phyloP scores from a whole-genome alignment of 305 asterid species.

The Fraxinus nigra region DNA sequence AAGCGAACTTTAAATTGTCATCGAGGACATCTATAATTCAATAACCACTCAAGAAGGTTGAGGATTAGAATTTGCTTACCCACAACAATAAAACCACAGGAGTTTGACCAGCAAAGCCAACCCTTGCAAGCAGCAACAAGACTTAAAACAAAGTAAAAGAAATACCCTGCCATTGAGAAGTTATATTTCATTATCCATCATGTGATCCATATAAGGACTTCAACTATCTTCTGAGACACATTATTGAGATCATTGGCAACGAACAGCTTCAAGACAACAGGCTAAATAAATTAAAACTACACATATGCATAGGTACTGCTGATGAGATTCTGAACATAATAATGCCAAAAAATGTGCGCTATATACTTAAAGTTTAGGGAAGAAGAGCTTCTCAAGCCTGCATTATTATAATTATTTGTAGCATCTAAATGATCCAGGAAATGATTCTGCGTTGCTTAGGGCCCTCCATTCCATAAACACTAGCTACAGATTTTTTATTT shows the following conservation, averaged over 20 bases:
- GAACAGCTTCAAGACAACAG: conserved; percentile 11
- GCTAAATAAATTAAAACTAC: neutral
- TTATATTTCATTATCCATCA: conserved; percentile 24
- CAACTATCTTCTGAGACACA: neutral
- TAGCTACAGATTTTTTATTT: neutral
- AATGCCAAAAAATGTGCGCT: neutral
- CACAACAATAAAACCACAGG: conserved; percentile 86
- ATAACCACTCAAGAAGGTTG: conserved; percentile 14
- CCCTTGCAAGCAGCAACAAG: conserved; percentile 90
- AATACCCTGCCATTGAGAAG: conserved; percentile 56
- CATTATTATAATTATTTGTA: neutral
- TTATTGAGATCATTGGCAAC: neutral
- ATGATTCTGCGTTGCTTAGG: neutral
- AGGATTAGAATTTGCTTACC: conserved; percentile 52
- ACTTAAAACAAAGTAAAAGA: conserved; percentile 69
- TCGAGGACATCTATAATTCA: conserved; percentile 3
- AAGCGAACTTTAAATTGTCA: conserved; percentile 17
- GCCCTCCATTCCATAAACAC: neutral
- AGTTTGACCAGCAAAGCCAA: conserved; percentile 85
- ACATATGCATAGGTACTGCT: conserved; percentile 1
- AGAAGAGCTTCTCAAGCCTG: conserved; percentile 4
- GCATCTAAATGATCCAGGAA: neutral
- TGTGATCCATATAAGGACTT: neutral
- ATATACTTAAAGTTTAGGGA: neutral
- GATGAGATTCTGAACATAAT: conserved; percentile 13